Evolutionary conservation across 2,329 filamentous ascomycete genomes (phyloP), one percentile per base, ranked within the genome.

Genomic region (Xylaria sp.): DNA sequence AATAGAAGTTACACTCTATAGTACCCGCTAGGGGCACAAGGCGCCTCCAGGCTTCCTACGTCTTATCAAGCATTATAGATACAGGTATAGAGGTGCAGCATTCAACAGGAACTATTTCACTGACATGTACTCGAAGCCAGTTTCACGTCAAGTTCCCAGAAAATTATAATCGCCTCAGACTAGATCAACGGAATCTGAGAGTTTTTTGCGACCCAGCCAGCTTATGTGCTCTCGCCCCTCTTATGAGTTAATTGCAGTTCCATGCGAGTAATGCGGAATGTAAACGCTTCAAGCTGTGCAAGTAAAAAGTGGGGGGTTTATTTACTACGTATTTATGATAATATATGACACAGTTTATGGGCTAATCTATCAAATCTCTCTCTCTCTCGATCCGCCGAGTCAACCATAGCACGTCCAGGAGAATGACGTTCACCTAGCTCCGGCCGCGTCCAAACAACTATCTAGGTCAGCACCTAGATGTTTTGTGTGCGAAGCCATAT

Each of bases 291-390:
- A 17, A 15, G 11, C 35, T 27, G 54, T 37, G n/a, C 35, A 8
- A 19, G 27, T 19, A n/a, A 29, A 19, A 13, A 38, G 10, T 37
- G 35, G n/a, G 25, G 6, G n/a, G 15, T 29, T 49, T 33, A 15
- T 40, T 49, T 25, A 49, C 21, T 17, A 25, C 11, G 19, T 21
- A 27, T n/a, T 37, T 11, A 11, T 38, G 7, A 10, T 44, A 38
- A 25, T 31, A 44, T 21, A 17, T 53, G n/a, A 53, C 13, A 46
- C 25, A 8, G 13, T 43, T 49, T 15, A 21, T 19, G 13, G 27
- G 53, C 29, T 17, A 51, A 41, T 54, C 43, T 33, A 53, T 62
- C n/a, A 11, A 38, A 27, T n/a, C 15, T 33, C 27, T 43, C 15
- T 33, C 27, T 43, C 25, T 25, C 8, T 9, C 25, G 33, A 31